Base-by-base conservation (phyloP, 345 rosid genomes). In the Syzygium jambos region DNA sequence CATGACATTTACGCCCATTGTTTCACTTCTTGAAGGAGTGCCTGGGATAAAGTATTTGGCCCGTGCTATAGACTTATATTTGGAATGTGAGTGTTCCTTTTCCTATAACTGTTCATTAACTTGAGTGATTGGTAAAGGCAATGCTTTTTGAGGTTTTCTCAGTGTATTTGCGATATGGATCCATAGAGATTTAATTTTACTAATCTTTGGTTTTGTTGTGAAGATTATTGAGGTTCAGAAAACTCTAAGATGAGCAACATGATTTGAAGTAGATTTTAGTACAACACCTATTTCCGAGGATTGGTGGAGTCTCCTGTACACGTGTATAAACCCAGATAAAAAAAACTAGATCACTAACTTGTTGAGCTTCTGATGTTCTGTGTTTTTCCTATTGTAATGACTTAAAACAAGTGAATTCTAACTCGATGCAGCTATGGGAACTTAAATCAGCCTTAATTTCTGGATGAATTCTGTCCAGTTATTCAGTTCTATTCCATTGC, bases 1-100 rank as follows among this genome's bases (percentile, higher is more conserved):
- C 93, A 98, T 98, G 99, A 94, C 96, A 68, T 98, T 96, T 89
- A 93, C 91, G 27, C 98, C 99, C 59, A 94, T 96, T 85, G 95
- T 95, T 86, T 95, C 96, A 86, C 93, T 96, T 86, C 99, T 96
- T 8, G 96, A 96, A 89, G 99, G 94, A 91, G 97, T 96, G 52
- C 96, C 97, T 89, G 99, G 99, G 85, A 82, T 94, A 88, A 94
- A 95, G 90, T 94, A 96, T 91, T 92, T 98, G 89, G 92, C 95
- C 52, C 96, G 98, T 56, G 99, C 99, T 57, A 94, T 96, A 84
- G 96, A 96, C 25, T 92, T 95, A 63, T 98, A 98, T 90, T 92
- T 98, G 92, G 96, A 96, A 88, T 95, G 99, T 98, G 92, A 95
- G 99, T 93, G 90, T 43, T 87, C 83, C 55, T 86, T 83, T 78